Evolutionary conservation across 495 filamentous ascomycete species (phyloP).

Genomic region (Tuber calosporum): DNA sequence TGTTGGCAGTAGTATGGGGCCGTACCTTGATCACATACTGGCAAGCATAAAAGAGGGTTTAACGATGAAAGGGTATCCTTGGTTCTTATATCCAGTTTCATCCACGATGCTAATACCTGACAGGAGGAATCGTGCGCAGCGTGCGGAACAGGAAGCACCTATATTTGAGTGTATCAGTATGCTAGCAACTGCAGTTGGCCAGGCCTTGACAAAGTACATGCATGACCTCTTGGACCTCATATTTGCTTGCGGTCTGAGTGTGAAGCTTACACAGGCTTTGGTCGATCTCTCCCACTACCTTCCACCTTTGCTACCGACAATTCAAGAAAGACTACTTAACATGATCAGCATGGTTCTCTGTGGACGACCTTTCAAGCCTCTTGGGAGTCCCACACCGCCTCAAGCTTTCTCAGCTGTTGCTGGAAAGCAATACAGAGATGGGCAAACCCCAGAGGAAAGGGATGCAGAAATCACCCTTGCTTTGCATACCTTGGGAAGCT

Average conservation of each 20-base stretch:
- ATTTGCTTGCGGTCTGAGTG: constrained; percentile 88
- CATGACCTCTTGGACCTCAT: constrained; percentile 91
- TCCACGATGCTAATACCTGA: constrained; percentile 14
- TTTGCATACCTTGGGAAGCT: constrained; percentile 85
- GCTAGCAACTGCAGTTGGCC: constrained; percentile 87
- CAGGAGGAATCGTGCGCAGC: constrained; percentile 57
- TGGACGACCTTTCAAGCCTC: constrained; percentile 79
- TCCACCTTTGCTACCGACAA: constrained; percentile 80
- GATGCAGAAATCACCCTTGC: constrained; percentile 88
- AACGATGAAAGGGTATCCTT: constrained; percentile 60
- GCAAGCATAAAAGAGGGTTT: constrained; percentile 86
- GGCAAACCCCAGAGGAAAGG: constrained; percentile 59
- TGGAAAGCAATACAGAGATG: constrained; percentile 77
- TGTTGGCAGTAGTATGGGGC: constrained; percentile 77
- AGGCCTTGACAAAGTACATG: constrained; percentile 96
- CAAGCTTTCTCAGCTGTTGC: constrained; percentile 63
- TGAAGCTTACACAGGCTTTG: constrained; percentile 84
- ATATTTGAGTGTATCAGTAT: constrained; percentile 98
- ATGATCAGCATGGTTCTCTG: constrained; percentile 91
- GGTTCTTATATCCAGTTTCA: constrained; percentile 24
- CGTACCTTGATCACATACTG: constrained; percentile 88
- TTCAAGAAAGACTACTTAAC: constrained; percentile 88
- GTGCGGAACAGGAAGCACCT: constrained; percentile 65
- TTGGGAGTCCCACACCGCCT: constrained; percentile 75
- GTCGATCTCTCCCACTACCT: constrained; percentile 99